These are phyloP conservation scores for Aphanomyces invadans DNA, from an alignment of 352 stramenopile species.

Conservation along the genomic window DNA sequence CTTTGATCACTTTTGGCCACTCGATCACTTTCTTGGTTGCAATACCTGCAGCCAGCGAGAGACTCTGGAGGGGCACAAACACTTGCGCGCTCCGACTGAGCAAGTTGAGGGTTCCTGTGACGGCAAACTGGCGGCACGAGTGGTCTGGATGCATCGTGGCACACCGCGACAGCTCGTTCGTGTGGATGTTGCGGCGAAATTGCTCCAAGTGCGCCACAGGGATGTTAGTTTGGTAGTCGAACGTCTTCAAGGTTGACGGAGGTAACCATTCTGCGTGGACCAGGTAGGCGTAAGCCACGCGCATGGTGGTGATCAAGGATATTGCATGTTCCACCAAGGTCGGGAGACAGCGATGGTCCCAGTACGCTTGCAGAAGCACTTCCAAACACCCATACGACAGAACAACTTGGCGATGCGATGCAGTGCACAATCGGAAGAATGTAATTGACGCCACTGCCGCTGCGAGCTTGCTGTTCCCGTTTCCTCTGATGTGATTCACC, in stretches of 20 bases:
- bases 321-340: background rate
- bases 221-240: constrained; percentile 11
- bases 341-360: background rate
- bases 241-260: background rate
- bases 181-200: background rate
- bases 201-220: background rate
- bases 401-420: constrained; percentile 10
- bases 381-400: constrained; percentile 4
- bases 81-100: background rate
- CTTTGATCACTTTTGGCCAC: background rate
- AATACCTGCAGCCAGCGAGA: background rate
- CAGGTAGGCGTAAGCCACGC: background rate
- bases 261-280: background rate
- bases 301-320: background rate
- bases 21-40: background rate
- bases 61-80: background rate
- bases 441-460: background rate
- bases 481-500: background rate
- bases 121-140: background rate
- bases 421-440: constrained; percentile 1
- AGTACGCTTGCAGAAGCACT: background rate
- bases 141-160: background rate
- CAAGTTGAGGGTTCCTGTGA: background rate
- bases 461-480: background rate
- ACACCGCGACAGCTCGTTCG: background rate